Conservation (phyloP, 805 yeast species). For the Candida sanyiensis region DNA sequence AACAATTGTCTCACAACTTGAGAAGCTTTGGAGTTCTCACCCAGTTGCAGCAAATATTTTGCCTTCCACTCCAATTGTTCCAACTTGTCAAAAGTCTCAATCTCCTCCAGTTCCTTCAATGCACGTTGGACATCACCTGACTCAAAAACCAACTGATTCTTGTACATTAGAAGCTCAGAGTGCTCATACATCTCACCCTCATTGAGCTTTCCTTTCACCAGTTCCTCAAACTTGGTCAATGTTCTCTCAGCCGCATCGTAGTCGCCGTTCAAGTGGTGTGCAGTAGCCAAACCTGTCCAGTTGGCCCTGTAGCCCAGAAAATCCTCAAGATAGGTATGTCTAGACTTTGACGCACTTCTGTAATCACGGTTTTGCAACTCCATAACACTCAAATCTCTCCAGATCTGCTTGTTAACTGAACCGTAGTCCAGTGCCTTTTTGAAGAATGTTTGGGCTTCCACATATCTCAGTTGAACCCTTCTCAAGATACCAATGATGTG, state of each 20-base stretch:
- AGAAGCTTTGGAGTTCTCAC: slow-evolving; percentile 58
- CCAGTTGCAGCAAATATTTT: slow-evolving; percentile 52
- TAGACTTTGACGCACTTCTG: slow-evolving; percentile 51
- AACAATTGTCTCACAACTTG: slow-evolving; percentile 60
- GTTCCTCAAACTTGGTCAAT: slow-evolving; percentile 66
- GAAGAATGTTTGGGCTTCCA: slow-evolving; percentile 75
- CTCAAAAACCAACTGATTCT: slow-evolving; percentile 65
- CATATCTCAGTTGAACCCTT: slow-evolving; percentile 61
- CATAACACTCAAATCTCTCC: slow-evolving; percentile 74
- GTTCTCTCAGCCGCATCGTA: slow-evolving; percentile 64
- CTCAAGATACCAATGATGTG: slow-evolving; percentile 85
- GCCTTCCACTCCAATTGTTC: slow-evolving; percentile 66
- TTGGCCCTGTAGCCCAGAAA: slow-evolving; percentile 82
- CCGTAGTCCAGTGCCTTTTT: slow-evolving; percentile 71
- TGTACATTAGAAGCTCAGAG: slow-evolving; percentile 74
- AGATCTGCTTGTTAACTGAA: slow-evolving; percentile 68
- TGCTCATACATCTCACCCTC: slow-evolving; percentile 69
- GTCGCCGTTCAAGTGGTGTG: slow-evolving; percentile 72
- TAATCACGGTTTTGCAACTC: slow-evolving; percentile 79
- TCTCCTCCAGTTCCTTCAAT: slow-evolving; percentile 54
- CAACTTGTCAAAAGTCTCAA: slow-evolving; percentile 50
- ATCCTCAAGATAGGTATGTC: slow-evolving; percentile 63
- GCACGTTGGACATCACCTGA: slow-evolving; percentile 30
- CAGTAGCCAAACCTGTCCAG: slow-evolving; percentile 85
- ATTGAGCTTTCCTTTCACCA: slow-evolving; percentile 61